These are phyloP conservation scores for Nemania sp. DNA, from an alignment of 2,329 filamentous ascomycete genomes.

Conservation along the genomic window DNA sequence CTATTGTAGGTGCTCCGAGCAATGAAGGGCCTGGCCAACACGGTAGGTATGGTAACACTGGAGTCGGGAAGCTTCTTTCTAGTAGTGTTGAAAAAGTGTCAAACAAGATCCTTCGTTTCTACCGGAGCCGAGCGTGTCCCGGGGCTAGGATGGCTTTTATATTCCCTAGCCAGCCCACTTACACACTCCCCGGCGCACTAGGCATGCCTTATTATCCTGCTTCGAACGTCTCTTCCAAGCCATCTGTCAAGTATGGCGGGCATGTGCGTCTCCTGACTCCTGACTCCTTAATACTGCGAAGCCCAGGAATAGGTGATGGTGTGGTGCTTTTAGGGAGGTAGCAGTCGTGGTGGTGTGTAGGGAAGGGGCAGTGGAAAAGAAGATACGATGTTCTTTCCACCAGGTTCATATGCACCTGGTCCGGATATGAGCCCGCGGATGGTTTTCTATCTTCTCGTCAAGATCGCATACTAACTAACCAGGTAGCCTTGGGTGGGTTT, in stretches of 20 bases:
- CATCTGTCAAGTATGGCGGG: slow-evolving; percentile 28
- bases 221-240: slow-evolving; percentile 26
- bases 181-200: slow-evolving; percentile 25
- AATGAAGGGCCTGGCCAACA: not conserved
- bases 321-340: slow-evolving; percentile 29
- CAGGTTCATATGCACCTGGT: slow-evolving; percentile 31
- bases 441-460: slow-evolving; percentile 38
- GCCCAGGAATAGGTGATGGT: slow-evolving; percentile 31
- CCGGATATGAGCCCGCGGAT: slow-evolving; percentile 31
- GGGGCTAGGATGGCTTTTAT: slow-evolving; percentile 24
- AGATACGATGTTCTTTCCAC: slow-evolving; percentile 27
- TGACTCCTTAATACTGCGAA: slow-evolving; percentile 29
- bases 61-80: too few relatives aligned
- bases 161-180: slow-evolving; percentile 2
- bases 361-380: slow-evolving; percentile 30
- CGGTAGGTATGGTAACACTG: not conserved
- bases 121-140: slow-evolving; percentile 2
- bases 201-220: slow-evolving; percentile 28
- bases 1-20: not conserved
- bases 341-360: slow-evolving; percentile 34
- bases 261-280: slow-evolving; percentile 41
- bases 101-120: slow-evolving; percentile 28
- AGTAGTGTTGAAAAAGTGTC: not conserved
- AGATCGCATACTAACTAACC: slow-evolving; percentile 25
- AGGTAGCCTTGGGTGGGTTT: slow-evolving; percentile 35